A percentile compares a stretch with the other conserved stretches of the same genome.
Conservation (phyloP, 2,329 filamentous ascomycete species). For the Apiospora koreana region DNA sequence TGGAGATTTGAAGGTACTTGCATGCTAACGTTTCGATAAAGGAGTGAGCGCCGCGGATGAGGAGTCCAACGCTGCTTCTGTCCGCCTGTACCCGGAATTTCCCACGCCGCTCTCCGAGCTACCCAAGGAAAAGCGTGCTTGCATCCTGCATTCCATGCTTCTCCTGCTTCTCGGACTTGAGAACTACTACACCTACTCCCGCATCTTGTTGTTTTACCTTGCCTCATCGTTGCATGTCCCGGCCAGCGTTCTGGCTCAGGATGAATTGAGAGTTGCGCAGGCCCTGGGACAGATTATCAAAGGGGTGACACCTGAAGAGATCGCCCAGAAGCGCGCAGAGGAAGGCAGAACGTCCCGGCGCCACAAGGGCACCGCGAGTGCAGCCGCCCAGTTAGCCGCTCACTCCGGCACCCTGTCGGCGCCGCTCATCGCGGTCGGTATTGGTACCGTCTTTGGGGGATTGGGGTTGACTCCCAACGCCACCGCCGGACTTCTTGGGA, state of each 20-base stretch:
- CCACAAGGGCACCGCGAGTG: conserved; percentile 63
- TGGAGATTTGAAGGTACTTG: conserved; percentile 26
- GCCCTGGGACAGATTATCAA: conserved; percentile 76
- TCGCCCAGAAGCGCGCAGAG: conserved; percentile 62
- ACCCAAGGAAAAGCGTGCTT: conserved; percentile 59
- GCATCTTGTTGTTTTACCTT: conserved; percentile 69
- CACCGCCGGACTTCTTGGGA: conserved; percentile 77
- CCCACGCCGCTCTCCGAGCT: conserved; percentile 62
- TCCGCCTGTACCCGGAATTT: conserved; percentile 57
- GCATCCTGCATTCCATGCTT: conserved; percentile 72
- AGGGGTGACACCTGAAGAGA: conserved; percentile 66
- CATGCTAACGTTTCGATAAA: conserved; percentile 20
- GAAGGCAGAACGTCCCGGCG: conserved; percentile 65
- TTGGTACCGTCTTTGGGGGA: conserved; percentile 78
- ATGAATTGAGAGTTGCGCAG: conserved; percentile 75
- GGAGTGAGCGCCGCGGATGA: conserved; percentile 38
- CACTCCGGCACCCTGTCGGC: conserved; percentile 73
- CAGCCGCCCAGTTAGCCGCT: conserved; percentile 40
- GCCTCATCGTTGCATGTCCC: conserved; percentile 72
- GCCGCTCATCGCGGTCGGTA: conserved; percentile 73
- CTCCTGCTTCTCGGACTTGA: conserved; percentile 75
- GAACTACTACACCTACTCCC: conserved; percentile 73
- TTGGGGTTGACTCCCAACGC: conserved; percentile 72
- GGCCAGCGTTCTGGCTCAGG: conserved; percentile 62
- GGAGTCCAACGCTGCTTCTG: conserved; percentile 49